These are phyloP conservation scores for Phlebiopsis flavidoalba DNA, from an alignment of 768 basidiomycete genomes.

Conservation along the genomic window DNA sequence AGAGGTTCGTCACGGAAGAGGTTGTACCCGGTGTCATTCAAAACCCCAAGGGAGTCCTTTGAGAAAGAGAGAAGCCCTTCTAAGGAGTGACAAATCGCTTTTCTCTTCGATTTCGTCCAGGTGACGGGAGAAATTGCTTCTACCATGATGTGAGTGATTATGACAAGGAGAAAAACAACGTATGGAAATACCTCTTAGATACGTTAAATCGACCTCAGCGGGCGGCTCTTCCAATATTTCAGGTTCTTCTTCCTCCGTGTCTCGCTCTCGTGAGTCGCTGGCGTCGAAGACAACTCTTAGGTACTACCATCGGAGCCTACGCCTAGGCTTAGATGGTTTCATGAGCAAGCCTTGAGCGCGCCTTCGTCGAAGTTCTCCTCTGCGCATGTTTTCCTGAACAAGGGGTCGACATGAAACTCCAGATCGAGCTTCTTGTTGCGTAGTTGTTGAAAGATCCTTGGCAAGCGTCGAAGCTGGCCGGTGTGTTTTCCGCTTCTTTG, in stretches of 20 bases:
- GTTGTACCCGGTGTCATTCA: conserved; percentile 59
- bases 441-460: conserved; percentile 74
- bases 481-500: conserved; percentile 60
- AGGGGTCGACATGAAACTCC: conserved; percentile 93
- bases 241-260: conserved; percentile 62
- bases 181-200: conserved; percentile 48
- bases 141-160: conserved; percentile 22
- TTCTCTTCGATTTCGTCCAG: conserved; percentile 55
- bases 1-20: conserved; percentile 48
- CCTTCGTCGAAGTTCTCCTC: conserved; percentile 98
- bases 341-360: conserved; percentile 89
- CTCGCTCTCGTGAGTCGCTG: conserved; percentile 79
- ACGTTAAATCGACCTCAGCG: conserved; percentile 60
- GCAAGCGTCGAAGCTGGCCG: conserved; percentile 84
- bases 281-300: conserved; percentile 95
- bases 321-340: conserved; percentile 87
- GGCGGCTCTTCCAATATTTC: conserved; percentile 58
- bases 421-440: conserved; percentile 91
- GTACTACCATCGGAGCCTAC: conserved; percentile 73
- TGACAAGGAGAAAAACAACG: conserved; percentile 5
- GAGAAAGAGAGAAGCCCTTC: conserved; percentile 79
- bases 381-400: conserved; percentile 96
- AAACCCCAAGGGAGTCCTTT: conserved; percentile 54
- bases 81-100: conserved; percentile 78
- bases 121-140: conserved; percentile 73